phyloP scores from a whole-genome alignment of 2,329 filamentous ascomycete genomes.

The Triangularia setosa region DNA sequence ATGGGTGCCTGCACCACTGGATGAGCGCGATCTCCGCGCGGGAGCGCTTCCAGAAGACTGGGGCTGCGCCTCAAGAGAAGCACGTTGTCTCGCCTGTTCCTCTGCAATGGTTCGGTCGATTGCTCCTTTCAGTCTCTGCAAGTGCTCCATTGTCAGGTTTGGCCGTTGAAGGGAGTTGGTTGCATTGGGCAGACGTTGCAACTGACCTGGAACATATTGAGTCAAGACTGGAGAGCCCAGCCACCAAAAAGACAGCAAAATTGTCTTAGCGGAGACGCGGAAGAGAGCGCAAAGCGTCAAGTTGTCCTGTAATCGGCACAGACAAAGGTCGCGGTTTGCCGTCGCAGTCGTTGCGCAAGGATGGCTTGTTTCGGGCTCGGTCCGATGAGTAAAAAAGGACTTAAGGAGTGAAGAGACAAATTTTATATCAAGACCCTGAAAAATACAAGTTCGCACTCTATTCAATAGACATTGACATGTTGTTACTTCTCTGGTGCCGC shows the following conservation, averaged over 20 bases:
- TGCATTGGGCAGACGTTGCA: not conserved
- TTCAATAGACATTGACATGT: not conserved
- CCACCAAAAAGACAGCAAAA: not conserved
- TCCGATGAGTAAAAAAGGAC: not conserved
- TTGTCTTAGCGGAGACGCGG: not conserved
- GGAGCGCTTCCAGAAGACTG: conserved; percentile 41
- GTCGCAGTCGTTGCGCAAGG: not conserved
- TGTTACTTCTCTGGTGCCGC: not conserved
- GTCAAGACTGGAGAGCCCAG: not conserved
- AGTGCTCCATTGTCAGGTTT: conserved; percentile 6
- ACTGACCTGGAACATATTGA: conserved; percentile 31
- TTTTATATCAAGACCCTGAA: not conserved
- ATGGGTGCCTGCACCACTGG: conserved; percentile 32
- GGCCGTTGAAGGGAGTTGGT: not conserved
- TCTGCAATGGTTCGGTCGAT: conserved; percentile 87
- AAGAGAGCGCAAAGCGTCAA: not conserved
- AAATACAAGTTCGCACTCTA: not conserved
- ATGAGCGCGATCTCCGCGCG: conserved; percentile 39
- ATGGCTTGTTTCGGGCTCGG: not conserved
- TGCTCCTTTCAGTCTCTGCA: conserved; percentile 73
- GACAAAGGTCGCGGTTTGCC: not conserved
- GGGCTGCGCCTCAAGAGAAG: conserved; percentile 37
- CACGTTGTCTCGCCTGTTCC: conserved; percentile 77
- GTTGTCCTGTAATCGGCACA: not conserved
- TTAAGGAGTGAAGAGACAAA: not conserved